Evolutionary conservation across 2,329 filamentous ascomycete genomes (phyloP).

Genomic region (Didymellaceae sp.): DNA sequence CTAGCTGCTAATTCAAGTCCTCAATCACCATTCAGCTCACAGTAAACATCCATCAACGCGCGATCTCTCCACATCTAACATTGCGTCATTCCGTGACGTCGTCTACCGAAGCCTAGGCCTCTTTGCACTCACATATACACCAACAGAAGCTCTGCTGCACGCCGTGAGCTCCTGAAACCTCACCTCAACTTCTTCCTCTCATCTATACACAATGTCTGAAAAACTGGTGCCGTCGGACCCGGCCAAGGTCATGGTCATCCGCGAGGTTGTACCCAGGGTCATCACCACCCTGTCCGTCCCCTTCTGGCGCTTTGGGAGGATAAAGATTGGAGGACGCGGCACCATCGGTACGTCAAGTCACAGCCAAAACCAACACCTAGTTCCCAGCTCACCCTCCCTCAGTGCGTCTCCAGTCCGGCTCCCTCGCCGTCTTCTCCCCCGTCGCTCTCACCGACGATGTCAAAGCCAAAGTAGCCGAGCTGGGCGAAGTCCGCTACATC

Average conservation of each 20-base stretch:
- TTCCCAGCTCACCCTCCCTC: too few species aligned
- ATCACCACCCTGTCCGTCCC: conserved; percentile 82
- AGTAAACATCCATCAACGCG: conserved; percentile 6
- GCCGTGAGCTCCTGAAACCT: neutral
- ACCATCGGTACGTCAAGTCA: conserved; percentile 72
- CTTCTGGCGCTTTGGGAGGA: conserved; percentile 78
- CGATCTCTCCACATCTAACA: conserved; percentile 28
- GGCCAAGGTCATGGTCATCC: conserved; percentile 86
- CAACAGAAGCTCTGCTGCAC: too few species aligned
- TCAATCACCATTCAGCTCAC: neutral
- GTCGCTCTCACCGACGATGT: conserved; percentile 82
- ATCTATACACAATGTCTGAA: conserved; percentile 37
- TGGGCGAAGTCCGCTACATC: conserved; percentile 79
- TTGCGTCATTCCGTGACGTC: conserved; percentile 40
- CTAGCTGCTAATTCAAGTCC: neutral
- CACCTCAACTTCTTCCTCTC: neutral
- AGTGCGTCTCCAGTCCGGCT: conserved; percentile 80
- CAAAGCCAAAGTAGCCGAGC: conserved; percentile 64
- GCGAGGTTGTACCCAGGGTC: conserved; percentile 75
- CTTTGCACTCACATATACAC: neutral
- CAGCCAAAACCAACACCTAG: too few species aligned
- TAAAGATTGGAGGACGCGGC: conserved; percentile 85
- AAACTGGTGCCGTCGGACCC: conserved; percentile 66
- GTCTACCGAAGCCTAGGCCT: conserved; percentile 21
- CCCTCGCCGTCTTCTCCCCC: conserved; percentile 89